Base-by-base conservation (phyloP, 2,329 filamentous ascomycete species). In the Diaporthe aspalathi region DNA sequence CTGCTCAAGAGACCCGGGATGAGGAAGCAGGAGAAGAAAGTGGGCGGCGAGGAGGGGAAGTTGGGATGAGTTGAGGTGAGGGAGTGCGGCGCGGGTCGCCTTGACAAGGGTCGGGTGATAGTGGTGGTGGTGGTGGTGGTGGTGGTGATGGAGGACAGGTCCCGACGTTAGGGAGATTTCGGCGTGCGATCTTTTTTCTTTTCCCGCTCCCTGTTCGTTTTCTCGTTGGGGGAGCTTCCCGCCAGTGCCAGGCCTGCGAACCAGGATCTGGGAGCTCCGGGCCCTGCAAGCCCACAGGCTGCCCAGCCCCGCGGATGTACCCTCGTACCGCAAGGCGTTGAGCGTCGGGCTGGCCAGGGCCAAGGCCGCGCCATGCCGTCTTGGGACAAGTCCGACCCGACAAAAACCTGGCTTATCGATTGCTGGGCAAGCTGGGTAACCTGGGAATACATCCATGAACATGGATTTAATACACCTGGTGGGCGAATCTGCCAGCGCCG, bases 131-230 rank as follows among this genome's bases (percentile, higher is more conserved):
- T n/a, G n/a, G n/a, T n/a, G n/a, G n/a, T n/a, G n/a, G n/a, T 67
- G 67, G 50, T 63, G 70, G 54, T 47, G 43, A 65, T 45, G 50
- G 62, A 49, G 62, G 54, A 68, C 65, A 72, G 45, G 71, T 63
- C 63, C n/a, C 68, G 71, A 70, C 68, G 63, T 57, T 67, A 67
- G 63, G 72, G 43, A 54, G 60, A 57, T 70, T 71, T 68, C 65
- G 72, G 69, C 65, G 72, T 73, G 68, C 62, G 72, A 73, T 73
- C 70, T 73, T 73, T 71, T 71, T 68, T 71, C 66, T 72, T 66
- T 65, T 71, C 47, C 67, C 54, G 29, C 68, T 50, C 63, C 43
- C 67, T 35, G 67, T n/a, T n/a, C n/a, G n/a, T 60, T 69, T 63
- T 63, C 60, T 63, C 53, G 71, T 72, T 72, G 71, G 71, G 71